These are phyloP conservation scores for Lactarius pseudohatsudake DNA, from an alignment of 768 basidiomycete species.

Conservation along the genomic window DNA sequence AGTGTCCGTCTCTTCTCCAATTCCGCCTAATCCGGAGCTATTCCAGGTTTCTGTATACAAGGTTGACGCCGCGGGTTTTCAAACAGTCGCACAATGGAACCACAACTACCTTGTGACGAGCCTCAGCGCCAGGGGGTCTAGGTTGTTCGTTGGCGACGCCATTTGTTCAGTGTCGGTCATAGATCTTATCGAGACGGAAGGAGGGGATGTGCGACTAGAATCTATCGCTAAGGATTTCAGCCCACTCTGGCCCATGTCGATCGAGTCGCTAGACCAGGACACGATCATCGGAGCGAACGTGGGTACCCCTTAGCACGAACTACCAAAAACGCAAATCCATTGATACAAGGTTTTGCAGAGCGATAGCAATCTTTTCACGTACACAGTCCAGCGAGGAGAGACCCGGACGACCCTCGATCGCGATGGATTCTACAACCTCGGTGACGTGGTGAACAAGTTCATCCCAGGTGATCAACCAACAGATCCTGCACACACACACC, in stretches of 20 bases:
- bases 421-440: conserved; percentile 70
- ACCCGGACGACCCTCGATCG: conserved; percentile 52
- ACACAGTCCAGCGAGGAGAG: conserved; percentile 48
- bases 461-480: conserved; percentile 51
- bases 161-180: conserved; percentile 77
- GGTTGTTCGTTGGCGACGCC: conserved; percentile 73
- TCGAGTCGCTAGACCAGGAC: conserved; percentile 55
- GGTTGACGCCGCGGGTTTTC: conserved; percentile 47
- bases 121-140: conserved; percentile 54
- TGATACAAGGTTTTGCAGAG: conserved; percentile 41
- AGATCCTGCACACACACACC: neutral
- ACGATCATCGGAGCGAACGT: conserved; percentile 77
- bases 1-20: conserved; percentile 29
- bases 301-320: conserved; percentile 34
- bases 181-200: conserved; percentile 42
- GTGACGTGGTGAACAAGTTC: conserved; percentile 78
- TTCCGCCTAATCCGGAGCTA: neutral
- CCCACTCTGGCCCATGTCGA: conserved; percentile 68
- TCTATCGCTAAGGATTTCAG: conserved; percentile 72
- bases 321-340: neutral
- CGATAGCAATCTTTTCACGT: conserved; percentile 66
- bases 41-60: conserved; percentile 36
- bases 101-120: conserved; percentile 80
- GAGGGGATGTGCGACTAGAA: conserved; percentile 37
- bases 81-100: conserved; percentile 61